Evolutionary conservation across 2,329 filamentous ascomycete genomes (phyloP), one percentile per base, ranked within the genome.

Genomic region (Alternaria triticimaculans): DNA sequence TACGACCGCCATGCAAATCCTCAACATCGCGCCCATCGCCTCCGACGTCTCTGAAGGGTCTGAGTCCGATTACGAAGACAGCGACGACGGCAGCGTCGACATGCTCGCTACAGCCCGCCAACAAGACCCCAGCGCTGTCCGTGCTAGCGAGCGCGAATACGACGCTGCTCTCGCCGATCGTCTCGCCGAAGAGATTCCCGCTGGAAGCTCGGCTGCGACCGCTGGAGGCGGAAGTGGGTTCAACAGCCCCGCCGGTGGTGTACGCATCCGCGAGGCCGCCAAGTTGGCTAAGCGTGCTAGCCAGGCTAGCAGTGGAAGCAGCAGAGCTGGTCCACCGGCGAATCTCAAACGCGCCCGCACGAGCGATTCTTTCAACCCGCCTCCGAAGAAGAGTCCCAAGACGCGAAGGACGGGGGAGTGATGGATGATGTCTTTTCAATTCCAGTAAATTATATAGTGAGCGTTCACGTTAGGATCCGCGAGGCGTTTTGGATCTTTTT

Each of bases 211-310:
- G 11, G 84, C 84, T 3, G 84, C 84, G 0, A 83, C 83, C 4
- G 83, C 81, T 5, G 83, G 82, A 12, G 83, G 83, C 10, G 83
- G 84, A 7, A 84, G 82, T 45, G 84, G 84, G 0, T 84, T 82
- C 61, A 81, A 80, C 41, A 83, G 75, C 48, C 84, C 84, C 14
- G 60, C 51, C 8, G 60, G 33, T 28, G 51, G 45, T 25, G 25
- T 23, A 20, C 46, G 21, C 21, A 33, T 23, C 25, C 46, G 21
- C 26, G 41, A 48, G 12, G 28, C 25, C 1, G 12, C 15, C 1
- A 44, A 62, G 14, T 15, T 37, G 14, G 55, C 53, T 20, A 59
- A 55, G 28, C 51, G 33, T 23, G 43, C 30, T 2, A 60, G 60
- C 2, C 25, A 48, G n/a, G 30, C 25, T 12, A 70, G 64, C 55